phyloP scores from a whole-genome alignment of 768 basidiomycete species.

The Flagelloscypha sp. region DNA sequence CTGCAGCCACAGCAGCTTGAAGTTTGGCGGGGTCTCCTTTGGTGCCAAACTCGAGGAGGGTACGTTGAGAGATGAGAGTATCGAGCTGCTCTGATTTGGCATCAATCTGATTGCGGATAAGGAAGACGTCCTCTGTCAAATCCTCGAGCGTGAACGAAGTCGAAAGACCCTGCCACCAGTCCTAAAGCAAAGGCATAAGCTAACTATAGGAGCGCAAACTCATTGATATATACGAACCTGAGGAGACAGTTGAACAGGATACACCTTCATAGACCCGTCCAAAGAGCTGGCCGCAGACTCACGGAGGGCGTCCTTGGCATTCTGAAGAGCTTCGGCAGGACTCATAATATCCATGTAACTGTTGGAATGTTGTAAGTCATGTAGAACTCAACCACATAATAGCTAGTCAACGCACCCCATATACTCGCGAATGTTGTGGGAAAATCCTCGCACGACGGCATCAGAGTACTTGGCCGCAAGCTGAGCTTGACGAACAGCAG shows the following conservation, averaged over 20 bases:
- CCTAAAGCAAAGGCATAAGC: no score
- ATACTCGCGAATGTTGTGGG: constrained; percentile 19
- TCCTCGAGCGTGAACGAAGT: constrained; percentile 22
- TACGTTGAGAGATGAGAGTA: constrained; percentile 15
- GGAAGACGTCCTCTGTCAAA: constrained; percentile 16
- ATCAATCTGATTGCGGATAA: constrained; percentile 17
- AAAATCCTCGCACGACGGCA: constrained; percentile 21
- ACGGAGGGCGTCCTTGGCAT: constrained; percentile 20
- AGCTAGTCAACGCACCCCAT: constrained; percentile 20
- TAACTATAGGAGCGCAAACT: no score
- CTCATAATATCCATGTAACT: constrained; percentile 10
- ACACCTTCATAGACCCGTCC: constrained; percentile 18
- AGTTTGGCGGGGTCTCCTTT: constrained; percentile 13
- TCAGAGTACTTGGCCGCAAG: constrained; percentile 20
- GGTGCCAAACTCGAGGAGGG: constrained; percentile 10
- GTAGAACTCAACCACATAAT: no score
- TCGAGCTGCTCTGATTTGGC: constrained; percentile 18
- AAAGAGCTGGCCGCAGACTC: constrained; percentile 19
- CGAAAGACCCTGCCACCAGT: constrained; percentile 20
- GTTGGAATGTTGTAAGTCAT: no score
- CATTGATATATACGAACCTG: no score
- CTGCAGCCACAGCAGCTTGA: constrained; percentile 11
- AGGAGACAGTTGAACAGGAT: constrained; percentile 19
- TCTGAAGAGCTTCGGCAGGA: constrained; percentile 6
- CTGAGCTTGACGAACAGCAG: constrained; percentile 16